Conservation (phyloP, 2,329 filamentous ascomycete genomes). For the Colletotrichum falcatum region DNA sequence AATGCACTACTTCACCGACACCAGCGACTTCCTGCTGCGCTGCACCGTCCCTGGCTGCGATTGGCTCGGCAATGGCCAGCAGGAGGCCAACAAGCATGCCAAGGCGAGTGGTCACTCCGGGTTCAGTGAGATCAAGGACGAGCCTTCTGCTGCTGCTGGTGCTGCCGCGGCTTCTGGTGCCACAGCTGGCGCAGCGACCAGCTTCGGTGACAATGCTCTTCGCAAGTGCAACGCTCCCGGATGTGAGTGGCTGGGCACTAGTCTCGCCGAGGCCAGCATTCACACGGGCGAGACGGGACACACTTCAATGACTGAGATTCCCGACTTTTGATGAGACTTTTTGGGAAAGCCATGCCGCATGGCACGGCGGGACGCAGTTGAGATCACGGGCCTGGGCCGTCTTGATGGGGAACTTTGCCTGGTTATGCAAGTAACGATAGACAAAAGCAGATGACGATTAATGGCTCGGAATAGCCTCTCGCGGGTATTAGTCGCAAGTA, state of each 20-base stretch:
- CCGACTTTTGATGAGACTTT: conserved; percentile 46
- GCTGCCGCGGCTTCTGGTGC: not conserved
- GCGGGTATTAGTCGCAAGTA: not conserved
- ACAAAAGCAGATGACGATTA: not conserved
- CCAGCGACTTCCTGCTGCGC: conserved; percentile 79
- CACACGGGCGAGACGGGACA: conserved; percentile 74
- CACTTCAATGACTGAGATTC: conserved; percentile 55
- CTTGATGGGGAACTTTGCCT: not conserved
- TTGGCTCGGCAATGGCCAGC: conserved; percentile 75
- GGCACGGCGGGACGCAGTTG: not conserved
- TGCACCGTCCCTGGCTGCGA: conserved; percentile 77
- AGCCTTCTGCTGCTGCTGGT: conserved; percentile 54
- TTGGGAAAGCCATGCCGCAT: not conserved
- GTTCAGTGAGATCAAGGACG: conserved; percentile 75
- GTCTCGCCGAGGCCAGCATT: conserved; percentile 67
- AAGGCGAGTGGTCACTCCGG: conserved; percentile 69
- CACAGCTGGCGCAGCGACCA: not conserved
- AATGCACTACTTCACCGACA: conserved; percentile 90
- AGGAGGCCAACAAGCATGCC: conserved; percentile 72
- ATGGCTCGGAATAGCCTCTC: not conserved
- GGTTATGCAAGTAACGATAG: too few relatives aligned
- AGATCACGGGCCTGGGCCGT: not conserved
- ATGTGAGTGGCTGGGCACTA: conserved; percentile 76
- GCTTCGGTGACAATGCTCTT: conserved; percentile 65
- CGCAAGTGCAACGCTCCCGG: conserved; percentile 76